Evolutionary conservation across 2,329 filamentous ascomycete genomes (phyloP).

Genomic region (Cryoendolithus antarcticus): DNA sequence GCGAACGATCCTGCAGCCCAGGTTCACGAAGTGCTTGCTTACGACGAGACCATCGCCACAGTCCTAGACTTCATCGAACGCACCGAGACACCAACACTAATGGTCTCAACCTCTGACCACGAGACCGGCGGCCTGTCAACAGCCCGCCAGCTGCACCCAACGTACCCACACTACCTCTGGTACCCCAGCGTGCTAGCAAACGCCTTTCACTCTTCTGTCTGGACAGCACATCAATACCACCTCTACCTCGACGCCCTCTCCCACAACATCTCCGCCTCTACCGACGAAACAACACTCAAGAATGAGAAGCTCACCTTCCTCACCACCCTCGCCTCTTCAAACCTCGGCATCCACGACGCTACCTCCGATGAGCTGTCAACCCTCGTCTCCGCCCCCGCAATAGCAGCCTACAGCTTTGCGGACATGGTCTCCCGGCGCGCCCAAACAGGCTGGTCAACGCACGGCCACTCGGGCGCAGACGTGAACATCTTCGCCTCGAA

Average conservation of each 20-base stretch:
- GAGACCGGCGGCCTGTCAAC: constrained; percentile 83
- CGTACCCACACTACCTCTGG: constrained; percentile 64
- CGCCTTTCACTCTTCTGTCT: constrained; percentile 61
- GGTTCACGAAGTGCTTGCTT: constrained; percentile 80
- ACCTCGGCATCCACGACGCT: constrained; percentile 66
- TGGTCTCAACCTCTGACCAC: constrained; percentile 88
- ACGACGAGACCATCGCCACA: constrained; percentile 71
- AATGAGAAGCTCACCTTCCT: constrained; percentile 51
- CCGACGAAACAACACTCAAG: constrained; percentile 12
- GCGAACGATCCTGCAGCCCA: constrained; percentile 44
- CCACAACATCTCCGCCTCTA: constrained; percentile 16
- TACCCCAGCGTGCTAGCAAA: constrained; percentile 75
- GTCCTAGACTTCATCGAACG: constrained; percentile 76
- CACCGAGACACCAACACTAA: constrained; percentile 59
- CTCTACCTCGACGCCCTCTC: constrained; percentile 40
- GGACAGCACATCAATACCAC: constrained; percentile 51
- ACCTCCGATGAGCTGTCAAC: constrained; percentile 56
- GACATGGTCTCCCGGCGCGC: constrained; percentile 79
- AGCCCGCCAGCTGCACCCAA: constrained; percentile 55
- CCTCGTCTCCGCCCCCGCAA: constrained; percentile 47
- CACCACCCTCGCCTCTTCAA: constrained; percentile 53
- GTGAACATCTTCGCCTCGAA: constrained; percentile 92
- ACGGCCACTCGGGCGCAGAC: constrained; percentile 79
- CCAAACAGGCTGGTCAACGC: constrained; percentile 86
- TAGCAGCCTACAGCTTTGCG: constrained; percentile 54